Conservation (phyloP, 2,329 filamentous ascomycete species). For the Hymenoscyphus fraxineus region DNA sequence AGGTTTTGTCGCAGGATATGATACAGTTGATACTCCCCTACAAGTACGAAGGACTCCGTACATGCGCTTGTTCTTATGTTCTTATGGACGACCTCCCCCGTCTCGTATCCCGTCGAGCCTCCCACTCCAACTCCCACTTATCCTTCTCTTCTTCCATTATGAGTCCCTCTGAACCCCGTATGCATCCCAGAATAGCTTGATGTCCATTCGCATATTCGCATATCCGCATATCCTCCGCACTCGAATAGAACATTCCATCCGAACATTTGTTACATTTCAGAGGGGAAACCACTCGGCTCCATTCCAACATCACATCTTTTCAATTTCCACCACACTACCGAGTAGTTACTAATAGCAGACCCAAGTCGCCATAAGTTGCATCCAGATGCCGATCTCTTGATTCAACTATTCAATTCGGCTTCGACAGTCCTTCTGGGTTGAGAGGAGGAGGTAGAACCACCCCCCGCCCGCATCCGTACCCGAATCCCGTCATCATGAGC, state of each 20-base stretch:
- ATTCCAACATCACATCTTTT: not conserved
- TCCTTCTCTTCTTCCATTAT: not conserved
- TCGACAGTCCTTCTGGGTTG: slow-evolving; percentile 16
- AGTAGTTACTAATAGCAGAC: not conserved
- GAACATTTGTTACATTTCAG: not conserved
- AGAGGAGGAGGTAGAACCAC: slow-evolving; percentile 4
- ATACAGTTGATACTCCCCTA: not conserved
- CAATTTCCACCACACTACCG: not conserved
- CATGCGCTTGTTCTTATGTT: too few species aligned
- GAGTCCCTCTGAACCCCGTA: not conserved
- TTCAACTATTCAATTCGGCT: slow-evolving; percentile 15
- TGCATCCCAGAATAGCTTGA: not conserved
- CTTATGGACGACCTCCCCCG: not conserved
- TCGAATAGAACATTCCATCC: not conserved
- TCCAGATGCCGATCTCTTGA: slow-evolving; percentile 17
- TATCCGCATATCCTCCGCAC: not conserved
- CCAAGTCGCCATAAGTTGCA: slow-evolving; percentile 3
- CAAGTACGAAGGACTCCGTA: not conserved
- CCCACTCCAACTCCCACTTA: too few species aligned
- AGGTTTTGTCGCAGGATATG: not conserved
- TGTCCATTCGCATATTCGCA: not conserved
- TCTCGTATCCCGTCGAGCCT: not conserved
- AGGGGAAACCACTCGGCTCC: not conserved
- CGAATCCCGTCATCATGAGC: not conserved
- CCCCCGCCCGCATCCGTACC: not conserved